These are phyloP conservation scores for Eruca vesicaria DNA, from an alignment of 441 rosid genomes.

Conservation along the genomic window DNA sequence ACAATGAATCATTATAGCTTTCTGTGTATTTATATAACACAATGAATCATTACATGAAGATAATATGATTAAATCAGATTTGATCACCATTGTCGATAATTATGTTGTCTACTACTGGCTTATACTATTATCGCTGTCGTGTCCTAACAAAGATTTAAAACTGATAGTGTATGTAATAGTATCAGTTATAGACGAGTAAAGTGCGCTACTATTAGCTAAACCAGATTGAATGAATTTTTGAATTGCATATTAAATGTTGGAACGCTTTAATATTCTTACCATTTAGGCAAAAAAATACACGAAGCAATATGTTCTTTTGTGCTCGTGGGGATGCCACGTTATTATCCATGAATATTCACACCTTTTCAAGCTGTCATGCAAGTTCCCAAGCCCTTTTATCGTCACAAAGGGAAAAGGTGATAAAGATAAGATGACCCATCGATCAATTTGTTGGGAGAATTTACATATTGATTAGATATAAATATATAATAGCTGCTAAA, in stretches of 20 bases:
- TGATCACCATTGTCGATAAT: neutral
- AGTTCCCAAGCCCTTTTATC: constrained; percentile 26
- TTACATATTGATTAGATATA: neutral
- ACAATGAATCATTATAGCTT: neutral
- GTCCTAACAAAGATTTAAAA: neutral
- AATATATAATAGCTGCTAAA: neutral
- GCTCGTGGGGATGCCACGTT: constrained; percentile 27
- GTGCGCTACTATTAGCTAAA: neutral
- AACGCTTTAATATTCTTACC: neutral
- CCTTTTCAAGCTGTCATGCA: constrained; percentile 33
- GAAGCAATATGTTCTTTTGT: constrained; percentile 2
- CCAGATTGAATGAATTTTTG: neutral
- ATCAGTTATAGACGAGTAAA: neutral
- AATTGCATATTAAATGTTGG: neutral
- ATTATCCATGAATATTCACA: constrained; percentile 18
- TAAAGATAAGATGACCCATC: constrained; percentile 32
- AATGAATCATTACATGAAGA: neutral
- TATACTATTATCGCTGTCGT: neutral
- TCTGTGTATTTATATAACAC: neutral
- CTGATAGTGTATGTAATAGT: neutral
- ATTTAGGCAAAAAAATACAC: neutral
- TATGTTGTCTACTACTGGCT: neutral
- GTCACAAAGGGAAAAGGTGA: constrained; percentile 33
- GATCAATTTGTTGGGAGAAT: constrained; percentile 1
- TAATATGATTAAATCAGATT: neutral